phyloP scores from a whole-genome alignment of 1,284 basidiomycete genomes.

The Fereydounia khargensis region DNA sequence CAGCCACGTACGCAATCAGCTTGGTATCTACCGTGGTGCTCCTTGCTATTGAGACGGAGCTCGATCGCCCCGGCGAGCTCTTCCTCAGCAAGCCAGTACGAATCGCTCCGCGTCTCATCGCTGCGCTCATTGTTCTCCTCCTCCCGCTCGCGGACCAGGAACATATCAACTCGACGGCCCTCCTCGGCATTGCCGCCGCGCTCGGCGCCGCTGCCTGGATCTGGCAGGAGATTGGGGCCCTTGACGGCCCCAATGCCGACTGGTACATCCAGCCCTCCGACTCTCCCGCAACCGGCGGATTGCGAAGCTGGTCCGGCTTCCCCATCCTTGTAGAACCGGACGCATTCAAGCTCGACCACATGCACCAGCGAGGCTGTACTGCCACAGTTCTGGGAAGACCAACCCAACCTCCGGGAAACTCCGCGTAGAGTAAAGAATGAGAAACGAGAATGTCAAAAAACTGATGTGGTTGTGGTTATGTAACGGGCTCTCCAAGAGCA shows the following conservation, averaged over 20 bases:
- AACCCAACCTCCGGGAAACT: too few species aligned
- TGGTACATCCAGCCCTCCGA: constrained; percentile 9
- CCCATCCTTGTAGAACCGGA: constrained; percentile 35
- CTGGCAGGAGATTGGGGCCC: constrained; percentile 34
- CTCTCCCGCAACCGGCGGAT: neutral
- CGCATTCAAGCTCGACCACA: constrained; percentile 24
- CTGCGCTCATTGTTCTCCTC: constrained; percentile 30
- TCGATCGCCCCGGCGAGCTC: constrained; percentile 32
- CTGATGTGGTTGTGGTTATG: too few species aligned
- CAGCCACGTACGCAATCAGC: constrained; percentile 32
- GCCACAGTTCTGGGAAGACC: constrained; percentile 19
- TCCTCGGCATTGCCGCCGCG: constrained; percentile 30
- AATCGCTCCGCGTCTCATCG: constrained; percentile 26
- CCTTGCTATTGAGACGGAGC: constrained; percentile 37
- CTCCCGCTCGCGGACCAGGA: constrained; percentile 35
- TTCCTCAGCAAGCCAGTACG: constrained; percentile 25
- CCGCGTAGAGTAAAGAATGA: too few species aligned
- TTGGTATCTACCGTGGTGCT: constrained; percentile 30
- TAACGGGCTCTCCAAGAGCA: too few species aligned
- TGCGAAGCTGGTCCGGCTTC: constrained; percentile 27
- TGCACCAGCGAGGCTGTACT: constrained; percentile 21
- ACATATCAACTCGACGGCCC: constrained; percentile 10
- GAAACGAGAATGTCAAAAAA: too few species aligned
- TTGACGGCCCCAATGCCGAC: constrained; percentile 45
- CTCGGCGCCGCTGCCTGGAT: constrained; percentile 14